Percentiles rank a stretch among this genome's conserved stretches.
Evolutionary conservation across 108 stramenopile genomes (phyloP).

Genomic region (Tribonema minus): DNA sequence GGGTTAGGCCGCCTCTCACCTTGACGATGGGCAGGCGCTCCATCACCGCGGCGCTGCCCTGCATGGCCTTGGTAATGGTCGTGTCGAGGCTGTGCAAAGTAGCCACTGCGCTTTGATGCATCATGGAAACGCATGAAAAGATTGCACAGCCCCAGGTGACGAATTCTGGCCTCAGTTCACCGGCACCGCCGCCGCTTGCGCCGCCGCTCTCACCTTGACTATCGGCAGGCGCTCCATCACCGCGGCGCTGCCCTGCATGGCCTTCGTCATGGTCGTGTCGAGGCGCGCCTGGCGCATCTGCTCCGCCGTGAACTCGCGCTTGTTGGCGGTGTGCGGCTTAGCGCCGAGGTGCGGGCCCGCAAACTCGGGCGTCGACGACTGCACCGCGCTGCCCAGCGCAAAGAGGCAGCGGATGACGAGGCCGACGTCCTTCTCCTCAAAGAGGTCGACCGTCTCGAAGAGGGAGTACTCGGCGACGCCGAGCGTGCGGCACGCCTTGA

Average conservation of each 20-base stretch:
- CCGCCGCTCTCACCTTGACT: constrained; percentile 32
- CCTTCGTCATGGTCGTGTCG: constrained; percentile 11
- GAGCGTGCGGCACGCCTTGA: constrained; percentile 37
- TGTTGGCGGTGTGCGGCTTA: constrained; percentile 19
- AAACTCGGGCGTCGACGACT: constrained; percentile 39
- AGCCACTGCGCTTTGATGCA: no score
- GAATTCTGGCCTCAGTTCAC: no score
- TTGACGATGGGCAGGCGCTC: constrained; percentile 1
- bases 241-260: constrained; percentile 31
- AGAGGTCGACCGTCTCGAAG: constrained; percentile 56
- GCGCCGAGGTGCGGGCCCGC: constrained; percentile 28
- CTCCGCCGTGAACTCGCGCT: constrained; percentile 34
- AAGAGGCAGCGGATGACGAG: constrained; percentile 42
- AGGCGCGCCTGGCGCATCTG: constrained; percentile 26
- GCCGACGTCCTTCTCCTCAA: constrained; percentile 46
- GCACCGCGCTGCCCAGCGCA: constrained; percentile 41
- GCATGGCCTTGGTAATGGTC: background rate
- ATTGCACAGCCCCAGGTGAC: no score
- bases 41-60: constrained; percentile 40
- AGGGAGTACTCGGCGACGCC: constrained; percentile 54
- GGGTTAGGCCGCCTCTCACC: no score
- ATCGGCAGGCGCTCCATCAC: constrained; percentile 20
- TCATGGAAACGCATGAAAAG: no score
- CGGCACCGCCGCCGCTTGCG: constrained; percentile 7
- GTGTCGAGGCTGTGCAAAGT: no score